Conservation (phyloP, 768 basidiomycete genomes). For the Podaxis carcinomalis region DNA sequence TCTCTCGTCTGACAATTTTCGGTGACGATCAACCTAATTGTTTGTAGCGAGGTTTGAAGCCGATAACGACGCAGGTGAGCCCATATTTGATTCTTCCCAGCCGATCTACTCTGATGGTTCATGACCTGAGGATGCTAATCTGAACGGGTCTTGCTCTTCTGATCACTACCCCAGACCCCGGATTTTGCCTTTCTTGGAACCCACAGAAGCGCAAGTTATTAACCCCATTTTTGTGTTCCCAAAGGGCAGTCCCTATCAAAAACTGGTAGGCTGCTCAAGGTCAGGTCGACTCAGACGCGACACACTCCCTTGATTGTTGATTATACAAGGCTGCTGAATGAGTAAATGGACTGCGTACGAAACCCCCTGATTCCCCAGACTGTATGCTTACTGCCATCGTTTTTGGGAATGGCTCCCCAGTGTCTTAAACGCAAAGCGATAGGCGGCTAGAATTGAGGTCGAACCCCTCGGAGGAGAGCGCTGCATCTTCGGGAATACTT, state of each 20-base stretch:
- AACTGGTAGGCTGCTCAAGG: not conserved
- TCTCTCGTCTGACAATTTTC: not conserved
- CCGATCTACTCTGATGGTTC: not conserved
- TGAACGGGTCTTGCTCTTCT: not conserved
- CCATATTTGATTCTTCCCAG: not conserved
- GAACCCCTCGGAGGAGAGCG: not conserved
- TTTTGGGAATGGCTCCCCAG: too few relatives aligned
- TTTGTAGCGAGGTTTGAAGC: not conserved
- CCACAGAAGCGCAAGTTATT: not conserved
- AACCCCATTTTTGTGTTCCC: not conserved
- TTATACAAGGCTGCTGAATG: too few relatives aligned
- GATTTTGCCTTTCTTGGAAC: slow-evolving; percentile 2
- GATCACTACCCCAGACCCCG: slow-evolving; percentile 9
- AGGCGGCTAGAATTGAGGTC: not conserved
- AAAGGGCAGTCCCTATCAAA: not conserved
- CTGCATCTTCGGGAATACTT: not conserved
- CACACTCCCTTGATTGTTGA: too few relatives aligned
- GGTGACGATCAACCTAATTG: not conserved
- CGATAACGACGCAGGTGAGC: not conserved
- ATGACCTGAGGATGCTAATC: not conserved
- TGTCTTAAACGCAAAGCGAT: not conserved
- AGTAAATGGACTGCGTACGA: too few relatives aligned
- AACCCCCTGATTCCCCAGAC: too few relatives aligned
- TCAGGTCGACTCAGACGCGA: too few relatives aligned
- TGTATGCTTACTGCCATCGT: too few relatives aligned